Conservation (phyloP, 1,284 basidiomycete genomes). For the Exobasidium rhododendri region DNA sequence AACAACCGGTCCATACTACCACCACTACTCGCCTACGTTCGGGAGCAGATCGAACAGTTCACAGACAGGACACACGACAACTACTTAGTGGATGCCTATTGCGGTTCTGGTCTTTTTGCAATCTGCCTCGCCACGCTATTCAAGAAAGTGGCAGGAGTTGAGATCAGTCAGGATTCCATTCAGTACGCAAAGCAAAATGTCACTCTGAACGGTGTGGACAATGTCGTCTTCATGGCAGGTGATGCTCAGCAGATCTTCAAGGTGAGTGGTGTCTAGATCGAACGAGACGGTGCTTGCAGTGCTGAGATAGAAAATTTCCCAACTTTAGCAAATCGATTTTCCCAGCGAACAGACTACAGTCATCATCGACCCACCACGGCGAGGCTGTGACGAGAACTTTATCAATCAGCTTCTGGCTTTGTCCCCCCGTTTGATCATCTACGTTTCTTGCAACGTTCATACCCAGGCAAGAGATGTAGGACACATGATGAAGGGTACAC, state of each 20-base stretch:
- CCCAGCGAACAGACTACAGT: conserved; percentile 66
- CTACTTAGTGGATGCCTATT: conserved; percentile 54
- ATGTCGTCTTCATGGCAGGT: conserved; percentile 60
- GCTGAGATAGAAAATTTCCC: too few species aligned
- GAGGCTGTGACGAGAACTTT: conserved; percentile 47
- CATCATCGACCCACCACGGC: conserved; percentile 46
- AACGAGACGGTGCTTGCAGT: too few species aligned
- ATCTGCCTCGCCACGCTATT: conserved; percentile 81
- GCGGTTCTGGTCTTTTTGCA: conserved; percentile 79
- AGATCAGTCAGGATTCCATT: conserved; percentile 72
- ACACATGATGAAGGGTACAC: conserved; percentile 23
- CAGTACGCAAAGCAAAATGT: conserved; percentile 77
- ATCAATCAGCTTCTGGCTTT: conserved; percentile 48
- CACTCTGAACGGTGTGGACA: conserved; percentile 64
- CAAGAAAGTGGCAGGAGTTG: conserved; percentile 78
- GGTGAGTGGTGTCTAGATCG: conserved; percentile 1
- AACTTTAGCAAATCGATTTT: conserved; percentile 59
- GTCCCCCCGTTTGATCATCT: conserved; percentile 45
- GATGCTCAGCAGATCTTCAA: conserved; percentile 62
- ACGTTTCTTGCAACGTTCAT: conserved; percentile 70
- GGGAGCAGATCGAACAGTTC: conserved; percentile 40
- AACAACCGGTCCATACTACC: conserved; percentile 93
- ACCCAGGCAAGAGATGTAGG: conserved; percentile 59
- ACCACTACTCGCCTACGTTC: conserved; percentile 77
- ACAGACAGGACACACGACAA: conserved; percentile 4